These are phyloP conservation scores for Linanthus parryae DNA, from an alignment of 148 eudicot species.

Conservation along the genomic window DNA sequence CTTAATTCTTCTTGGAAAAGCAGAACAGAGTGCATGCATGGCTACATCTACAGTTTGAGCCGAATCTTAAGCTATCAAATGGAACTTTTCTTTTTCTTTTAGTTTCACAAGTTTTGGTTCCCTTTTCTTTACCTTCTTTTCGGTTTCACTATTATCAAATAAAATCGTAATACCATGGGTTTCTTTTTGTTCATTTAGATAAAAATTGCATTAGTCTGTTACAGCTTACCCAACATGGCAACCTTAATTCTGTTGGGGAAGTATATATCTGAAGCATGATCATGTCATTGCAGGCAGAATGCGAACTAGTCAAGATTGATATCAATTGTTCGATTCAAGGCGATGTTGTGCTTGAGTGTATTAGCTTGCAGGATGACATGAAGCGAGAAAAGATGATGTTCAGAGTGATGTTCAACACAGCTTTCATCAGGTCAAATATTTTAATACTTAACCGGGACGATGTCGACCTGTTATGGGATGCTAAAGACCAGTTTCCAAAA, in stretches of 20 bases:
- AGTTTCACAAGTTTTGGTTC: neutral
- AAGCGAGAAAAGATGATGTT: conserved; percentile 80
- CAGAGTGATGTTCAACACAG: conserved; percentile 84
- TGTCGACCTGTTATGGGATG: conserved; percentile 68
- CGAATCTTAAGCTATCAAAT: neutral
- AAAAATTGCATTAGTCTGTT: neutral
- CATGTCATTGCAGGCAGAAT: conserved; percentile 58
- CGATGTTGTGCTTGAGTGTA: conserved; percentile 89
- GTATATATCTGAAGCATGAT: neutral
- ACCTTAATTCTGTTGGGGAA: no score
- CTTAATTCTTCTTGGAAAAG: no score
- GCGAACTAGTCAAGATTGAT: conserved; percentile 80
- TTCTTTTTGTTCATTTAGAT: neutral
- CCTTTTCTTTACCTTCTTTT: neutral
- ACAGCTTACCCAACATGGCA: no score
- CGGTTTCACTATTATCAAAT: no score
- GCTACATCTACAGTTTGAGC: neutral
- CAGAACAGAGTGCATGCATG: neutral
- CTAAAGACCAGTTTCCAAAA: conserved; percentile 66
- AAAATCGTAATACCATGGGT: neutral
- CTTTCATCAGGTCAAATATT: conserved; percentile 90
- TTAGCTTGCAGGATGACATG: conserved; percentile 54
- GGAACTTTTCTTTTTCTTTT: neutral
- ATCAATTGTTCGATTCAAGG: conserved; percentile 83
- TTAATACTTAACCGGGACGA: conserved; percentile 77